These are phyloP conservation scores for Alternaria incomplexa DNA, from an alignment of 2,329 filamentous ascomycete species.

Conservation along the genomic window DNA sequence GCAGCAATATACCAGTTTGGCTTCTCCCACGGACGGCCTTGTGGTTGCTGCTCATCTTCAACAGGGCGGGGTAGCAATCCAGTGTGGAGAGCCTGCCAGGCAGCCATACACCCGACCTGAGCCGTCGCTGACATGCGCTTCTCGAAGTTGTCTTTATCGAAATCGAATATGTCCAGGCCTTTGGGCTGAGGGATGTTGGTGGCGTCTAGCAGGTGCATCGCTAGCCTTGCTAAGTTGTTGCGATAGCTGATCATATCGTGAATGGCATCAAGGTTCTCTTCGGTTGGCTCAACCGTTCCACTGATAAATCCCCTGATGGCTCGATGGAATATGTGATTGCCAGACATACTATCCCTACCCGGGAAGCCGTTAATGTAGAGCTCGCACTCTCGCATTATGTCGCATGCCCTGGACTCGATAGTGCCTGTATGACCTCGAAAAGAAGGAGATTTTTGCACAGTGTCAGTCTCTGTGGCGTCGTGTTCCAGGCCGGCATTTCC, in stretches of 20 bases:
- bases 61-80: background rate
- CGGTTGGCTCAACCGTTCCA: background rate
- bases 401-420: background rate
- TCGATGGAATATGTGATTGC: background rate
- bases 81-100: background rate
- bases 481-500: background rate
- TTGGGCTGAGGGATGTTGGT: background rate
- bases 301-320: background rate
- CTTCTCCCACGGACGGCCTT: background rate
- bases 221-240: background rate
- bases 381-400: background rate
- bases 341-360: background rate
- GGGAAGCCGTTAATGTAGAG: background rate
- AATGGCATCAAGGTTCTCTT: background rate
- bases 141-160: background rate
- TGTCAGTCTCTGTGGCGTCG: background rate
- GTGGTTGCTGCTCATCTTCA: background rate
- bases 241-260: background rate
- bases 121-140: background rate
- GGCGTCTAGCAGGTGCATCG: background rate
- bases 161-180: background rate
- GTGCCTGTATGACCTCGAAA: background rate
- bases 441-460: background rate
- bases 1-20: background rate
- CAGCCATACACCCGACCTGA: background rate